Conservation (phyloP, 2,329 filamentous ascomycete genomes). For the Leptographium galeiforme region DNA sequence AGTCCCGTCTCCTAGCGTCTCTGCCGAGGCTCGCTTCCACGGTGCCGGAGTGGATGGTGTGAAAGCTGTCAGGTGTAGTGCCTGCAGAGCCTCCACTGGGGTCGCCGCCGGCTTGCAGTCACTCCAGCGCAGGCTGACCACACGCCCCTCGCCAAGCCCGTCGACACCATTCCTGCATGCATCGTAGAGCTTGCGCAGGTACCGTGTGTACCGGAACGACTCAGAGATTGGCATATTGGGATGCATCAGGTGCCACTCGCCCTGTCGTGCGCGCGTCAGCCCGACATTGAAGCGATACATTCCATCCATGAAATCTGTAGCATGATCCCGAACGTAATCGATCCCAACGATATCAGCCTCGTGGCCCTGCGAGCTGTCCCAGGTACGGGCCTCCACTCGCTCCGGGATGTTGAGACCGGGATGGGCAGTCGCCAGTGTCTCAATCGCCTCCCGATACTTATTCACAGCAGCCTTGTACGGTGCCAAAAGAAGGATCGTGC, state of each 20-base stretch:
- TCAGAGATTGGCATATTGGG: slow-evolving; percentile 15
- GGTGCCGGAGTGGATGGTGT: background rate
- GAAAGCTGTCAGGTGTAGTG: background rate
- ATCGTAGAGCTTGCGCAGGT: slow-evolving; percentile 9
- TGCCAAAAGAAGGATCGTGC: slow-evolving; percentile 28
- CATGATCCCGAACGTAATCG: slow-evolving; percentile 28
- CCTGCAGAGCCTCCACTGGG: background rate
- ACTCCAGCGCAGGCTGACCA: slow-evolving; percentile 2
- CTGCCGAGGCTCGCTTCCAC: background rate
- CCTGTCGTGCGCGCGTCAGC: slow-evolving; percentile 29
- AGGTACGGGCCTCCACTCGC: slow-evolving; percentile 26
- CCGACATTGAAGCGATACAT: slow-evolving; percentile 31
- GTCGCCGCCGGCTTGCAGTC: background rate
- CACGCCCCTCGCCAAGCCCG: slow-evolving; percentile 7
- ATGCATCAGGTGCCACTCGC: slow-evolving; percentile 32
- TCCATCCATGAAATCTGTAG: slow-evolving; percentile 28
- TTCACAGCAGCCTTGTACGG: slow-evolving; percentile 26
- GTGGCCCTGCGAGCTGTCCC: slow-evolving; percentile 32
- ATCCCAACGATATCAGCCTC: slow-evolving; percentile 34
- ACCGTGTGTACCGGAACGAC: slow-evolving; percentile 4
- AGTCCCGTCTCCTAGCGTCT: background rate
- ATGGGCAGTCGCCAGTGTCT: slow-evolving; percentile 15
- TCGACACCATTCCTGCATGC: slow-evolving; percentile 4
- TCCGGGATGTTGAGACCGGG: slow-evolving; percentile 7
- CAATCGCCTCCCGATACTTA: slow-evolving; percentile 19